Base-by-base conservation (phyloP, 805 yeast species). In the Sugiyamaella boreocaroliniensis region DNA sequence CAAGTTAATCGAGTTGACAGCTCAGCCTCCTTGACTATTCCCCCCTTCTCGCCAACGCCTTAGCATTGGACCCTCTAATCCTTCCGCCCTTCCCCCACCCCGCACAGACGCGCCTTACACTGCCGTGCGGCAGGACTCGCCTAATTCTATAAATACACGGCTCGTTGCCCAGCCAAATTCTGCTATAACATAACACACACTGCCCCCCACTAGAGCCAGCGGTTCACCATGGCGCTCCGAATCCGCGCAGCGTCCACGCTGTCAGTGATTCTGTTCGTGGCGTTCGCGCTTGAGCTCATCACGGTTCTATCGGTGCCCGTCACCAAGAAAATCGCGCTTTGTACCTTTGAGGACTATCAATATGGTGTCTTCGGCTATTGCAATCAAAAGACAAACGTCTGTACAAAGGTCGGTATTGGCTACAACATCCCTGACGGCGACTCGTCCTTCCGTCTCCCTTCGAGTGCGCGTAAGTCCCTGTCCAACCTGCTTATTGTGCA, bases 321-420 rank as follows among this genome's bases (percentile, higher is more conserved):
- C 14, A 76, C 85, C 0, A 61, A 64, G 10, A 54, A 57, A 18
- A 71, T 84, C 22, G 61, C 77, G 2, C 71, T 85, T 2, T 77
- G 85, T 47, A 65, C 73, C 1, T 79, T 71, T 61, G 69, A 71
- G 18, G 78, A 75, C 16, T 73, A 73, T 62, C 65, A 69, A 56
- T 85, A 81, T 61, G 92, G 92, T 1, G 86, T 85, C 1, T 83
- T 83, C 67, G 92, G 92, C 1, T 75, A 79, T 58, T 85, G 92
- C 64, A 62, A 69, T 37, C 49, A 45, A 12, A 52, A 53, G 14
- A 60, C 67, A 6, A 62, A 62, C 2, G 58, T 58, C 0, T 80
- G 84, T 60, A 70, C 79, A 0, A 26, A 52, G 0, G 66, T 70
- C 0, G 64, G 72, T 3, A 67, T 80, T 3, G 85, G 85, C 0